Base-by-base conservation (phyloP, 2,329 filamentous ascomycete species). In the Scytalidium sp. region DNA sequence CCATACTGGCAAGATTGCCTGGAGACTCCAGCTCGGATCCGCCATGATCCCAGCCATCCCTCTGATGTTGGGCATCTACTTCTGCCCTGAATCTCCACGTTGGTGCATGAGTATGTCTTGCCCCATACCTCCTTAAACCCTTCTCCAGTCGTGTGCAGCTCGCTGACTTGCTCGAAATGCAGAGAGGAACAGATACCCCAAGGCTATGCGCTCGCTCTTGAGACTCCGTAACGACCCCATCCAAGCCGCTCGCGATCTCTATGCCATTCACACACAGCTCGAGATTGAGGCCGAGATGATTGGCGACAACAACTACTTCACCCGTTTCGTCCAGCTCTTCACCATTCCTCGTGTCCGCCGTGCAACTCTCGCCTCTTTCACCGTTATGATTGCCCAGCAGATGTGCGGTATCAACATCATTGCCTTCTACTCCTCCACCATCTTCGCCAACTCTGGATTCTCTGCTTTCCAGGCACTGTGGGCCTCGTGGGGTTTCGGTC, bases 351-450 rank as follows among this genome's bases (percentile, higher is more conserved):
- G 86, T 27, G 72, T 87, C 5, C 79, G 84, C 10, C 78, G 84
- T 27, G 90, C 90, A 2, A 91, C 84, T 4, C 74, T 88, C 19
- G 89, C 88, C 2, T 85, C 88, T 0, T 87, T 84, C 56, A 83
- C 83, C 1, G 88, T 93, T 58, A 95, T 95, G 89, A 83, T 59
- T 6, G 54, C 49, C 2, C 51, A 53, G 25, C 51, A 53, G 19
- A 60, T 53, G 43, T 53, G 43, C 22, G 53, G 53, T 27, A 55
- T 76, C 59, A 76, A 76, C 48, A 73, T 76, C 43, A 75, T 79
- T 40, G 69, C 75, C 4, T 79, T 76, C 43, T 78, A 78, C 55
- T 72, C 68, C 8, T 67, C 69, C 2, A 72, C 69, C 2, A 73
- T 79, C 41, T 78, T 78, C 54, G 63, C 64, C 22, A 56, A 71